These are phyloP conservation scores for Quercus robur DNA, from an alignment of 306 rosid species.

Conservation along the genomic window DNA sequence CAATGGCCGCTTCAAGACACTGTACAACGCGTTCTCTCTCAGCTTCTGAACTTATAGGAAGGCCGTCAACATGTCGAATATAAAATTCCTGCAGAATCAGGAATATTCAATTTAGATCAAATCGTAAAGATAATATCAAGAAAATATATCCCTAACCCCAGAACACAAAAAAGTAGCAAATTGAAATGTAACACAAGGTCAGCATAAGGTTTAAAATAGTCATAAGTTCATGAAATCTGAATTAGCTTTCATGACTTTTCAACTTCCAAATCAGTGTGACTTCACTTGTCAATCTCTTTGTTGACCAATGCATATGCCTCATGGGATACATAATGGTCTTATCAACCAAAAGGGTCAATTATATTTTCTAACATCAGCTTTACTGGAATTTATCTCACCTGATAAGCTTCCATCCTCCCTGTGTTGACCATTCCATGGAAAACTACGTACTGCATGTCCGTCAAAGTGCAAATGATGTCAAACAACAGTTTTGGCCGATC, in stretches of 20 bases:
- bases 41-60: constrained; percentile 85
- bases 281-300: not conserved
- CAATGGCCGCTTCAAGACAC: constrained; percentile 96
- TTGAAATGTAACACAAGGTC: not conserved
- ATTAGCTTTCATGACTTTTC: not conserved
- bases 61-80: constrained; percentile 84
- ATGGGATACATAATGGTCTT: not conserved
- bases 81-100: constrained; percentile 66
- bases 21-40: constrained; percentile 79
- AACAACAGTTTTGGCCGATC: constrained; percentile 86
- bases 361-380: not conserved
- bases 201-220: not conserved
- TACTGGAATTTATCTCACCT: constrained; percentile 38
- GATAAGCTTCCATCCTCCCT: constrained; percentile 69
- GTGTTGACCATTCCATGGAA: constrained; percentile 87
- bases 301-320: not conserved
- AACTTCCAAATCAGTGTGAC: not conserved
- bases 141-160: not conserved
- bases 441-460: constrained; percentile 94
- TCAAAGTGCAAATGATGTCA: constrained; percentile 92
- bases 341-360: not conserved
- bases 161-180: not conserved
- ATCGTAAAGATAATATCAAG: constrained; percentile 1
- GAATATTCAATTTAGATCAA: not conserved
- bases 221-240: not conserved